These are phyloP conservation scores for Sextonia rubra DNA, from an alignment of 164 flowering plant species.

Conservation along the genomic window DNA sequence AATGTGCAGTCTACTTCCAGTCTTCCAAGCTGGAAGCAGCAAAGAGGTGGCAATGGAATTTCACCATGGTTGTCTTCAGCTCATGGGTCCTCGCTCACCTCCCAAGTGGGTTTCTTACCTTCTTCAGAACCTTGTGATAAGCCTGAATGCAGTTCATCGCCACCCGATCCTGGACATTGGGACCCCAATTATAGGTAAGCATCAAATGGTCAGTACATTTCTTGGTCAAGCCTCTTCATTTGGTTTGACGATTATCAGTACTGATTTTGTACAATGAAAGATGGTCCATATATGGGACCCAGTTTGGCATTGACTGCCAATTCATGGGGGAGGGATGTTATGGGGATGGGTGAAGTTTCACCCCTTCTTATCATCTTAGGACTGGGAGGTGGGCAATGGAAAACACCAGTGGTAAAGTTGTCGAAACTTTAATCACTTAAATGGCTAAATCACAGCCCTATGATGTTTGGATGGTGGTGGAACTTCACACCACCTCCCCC, in stretches of 20 bases:
- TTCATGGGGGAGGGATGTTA: too few relatives aligned
- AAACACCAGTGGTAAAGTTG: too few relatives aligned
- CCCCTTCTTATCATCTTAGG: too few relatives aligned
- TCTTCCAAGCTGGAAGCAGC: conserved; percentile 48
- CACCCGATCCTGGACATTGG: conserved; percentile 98
- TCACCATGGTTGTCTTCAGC: conserved; percentile 28
- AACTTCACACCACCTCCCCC: too few relatives aligned
- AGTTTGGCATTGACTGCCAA: too few relatives aligned
- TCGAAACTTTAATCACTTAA: too few relatives aligned
- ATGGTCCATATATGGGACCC: too few relatives aligned
- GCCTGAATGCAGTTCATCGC: conserved; percentile 41
- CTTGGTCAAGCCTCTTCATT: background rate
- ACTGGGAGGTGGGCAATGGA: too few relatives aligned
- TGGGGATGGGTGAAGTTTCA: too few relatives aligned
- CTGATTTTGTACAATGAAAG: too few relatives aligned
- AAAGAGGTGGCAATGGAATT: conserved; percentile 38
- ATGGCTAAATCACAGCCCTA: too few relatives aligned
- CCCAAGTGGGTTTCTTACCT: conserved; percentile 23
- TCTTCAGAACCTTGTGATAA: conserved; percentile 42
- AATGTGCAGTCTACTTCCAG: conserved; percentile 36
- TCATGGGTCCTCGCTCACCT: conserved; percentile 23
- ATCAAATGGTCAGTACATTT: background rate
- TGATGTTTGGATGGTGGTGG: too few relatives aligned
- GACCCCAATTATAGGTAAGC: conserved; percentile 93
- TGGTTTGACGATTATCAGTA: background rate